Percentiles rank a stretch among this genome's conserved stretches.
These are phyloP conservation scores for Auxenochlorella pyrenoidosa DNA, from an alignment of 139 green algal species.

Conservation along the genomic window DNA sequence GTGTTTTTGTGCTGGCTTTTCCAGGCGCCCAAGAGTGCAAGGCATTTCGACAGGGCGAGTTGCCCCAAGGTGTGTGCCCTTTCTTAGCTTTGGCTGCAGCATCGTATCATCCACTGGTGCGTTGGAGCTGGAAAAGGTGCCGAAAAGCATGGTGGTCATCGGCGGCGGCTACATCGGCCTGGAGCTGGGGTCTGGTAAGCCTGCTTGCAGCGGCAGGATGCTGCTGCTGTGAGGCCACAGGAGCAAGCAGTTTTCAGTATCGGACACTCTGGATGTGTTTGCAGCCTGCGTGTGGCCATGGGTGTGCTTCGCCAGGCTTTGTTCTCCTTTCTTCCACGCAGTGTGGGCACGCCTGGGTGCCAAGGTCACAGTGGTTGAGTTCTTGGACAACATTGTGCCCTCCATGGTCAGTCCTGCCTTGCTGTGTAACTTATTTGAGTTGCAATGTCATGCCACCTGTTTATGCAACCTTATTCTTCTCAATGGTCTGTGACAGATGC, in stretches of 20 bases:
- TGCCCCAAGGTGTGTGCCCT: too few relatives aligned
- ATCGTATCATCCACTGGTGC: slow-evolving; percentile 96
- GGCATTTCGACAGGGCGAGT: too few relatives aligned
- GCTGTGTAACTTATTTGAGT: background rate
- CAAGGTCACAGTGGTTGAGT: slow-evolving; percentile 98
- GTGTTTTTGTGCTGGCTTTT: background rate
- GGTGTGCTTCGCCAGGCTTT: background rate
- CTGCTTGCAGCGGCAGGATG: background rate
- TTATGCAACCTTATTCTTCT: too few relatives aligned
- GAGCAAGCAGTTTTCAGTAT: background rate
- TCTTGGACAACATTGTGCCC: slow-evolving; percentile 89
- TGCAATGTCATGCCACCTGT: too few relatives aligned
- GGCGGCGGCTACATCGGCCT: slow-evolving; percentile 97
- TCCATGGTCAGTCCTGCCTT: slow-evolving; percentile 76
- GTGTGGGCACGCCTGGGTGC: slow-evolving; percentile 94
- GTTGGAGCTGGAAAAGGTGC: slow-evolving; percentile 88
- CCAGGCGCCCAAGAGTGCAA: too few relatives aligned
- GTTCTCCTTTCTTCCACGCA: background rate
- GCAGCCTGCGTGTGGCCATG: too few relatives aligned
- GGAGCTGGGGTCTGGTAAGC: slow-evolving; percentile 89
- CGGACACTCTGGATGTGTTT: too few relatives aligned
- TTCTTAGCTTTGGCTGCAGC: background rate
- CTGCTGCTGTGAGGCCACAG: background rate
- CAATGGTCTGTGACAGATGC: background rate
- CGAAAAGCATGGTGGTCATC: slow-evolving; percentile 95